Evolutionary conservation across 495 filamentous ascomycete species (phyloP), one percentile per base, ranked within the genome.

Genomic region (Aspergillus indologenus): DNA sequence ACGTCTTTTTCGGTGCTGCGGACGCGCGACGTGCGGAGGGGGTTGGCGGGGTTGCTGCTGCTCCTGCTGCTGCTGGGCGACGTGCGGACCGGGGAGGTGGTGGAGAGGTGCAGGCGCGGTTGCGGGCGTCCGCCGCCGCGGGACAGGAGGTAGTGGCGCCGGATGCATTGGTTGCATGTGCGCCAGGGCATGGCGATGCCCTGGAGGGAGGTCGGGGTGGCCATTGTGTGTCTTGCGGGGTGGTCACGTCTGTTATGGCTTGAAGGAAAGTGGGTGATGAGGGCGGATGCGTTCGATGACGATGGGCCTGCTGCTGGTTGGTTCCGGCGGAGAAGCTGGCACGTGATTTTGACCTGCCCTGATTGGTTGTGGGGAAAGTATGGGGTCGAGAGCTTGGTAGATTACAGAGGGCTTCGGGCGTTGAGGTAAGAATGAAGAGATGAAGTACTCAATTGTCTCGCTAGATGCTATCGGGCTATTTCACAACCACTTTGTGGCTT

Each of bases 151-250:
- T 61, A 61, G 54, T 69, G 67, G 23, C 67, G 68, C 40, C 62
- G 59, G 47, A 77, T 55, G 52, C 69, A 67, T 59, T 75, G 72
- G 7, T 56, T 54, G 68, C 68, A 75, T 54, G 65, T 61, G 29
- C 70, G 71, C 66, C 64, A 69, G 56, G 73, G 67, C 51, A 60
- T 65, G 14, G 68, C 49, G 45, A 40, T 40, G 34, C 65, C 61
- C 23, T 68, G 62, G 12, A 66, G 40, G 21, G 65, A 17, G 3
- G 54, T 29, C 43, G 61, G 54, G 43, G 67, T 56, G 5, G 66
- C 53, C 73, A 71, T 73, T 58, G 45, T 59, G 23, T n/a, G n/a
- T n/a, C n/a, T 31, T 61, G 34, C 9, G 26, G 3, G 9, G 26
- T 3, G 3, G 26, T 29, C 26, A 4, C 9, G 26, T 29, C 3